Conservation (phyloP, 2,329 filamentous ascomycete species). For the Aspergillus viridinutans region DNA sequence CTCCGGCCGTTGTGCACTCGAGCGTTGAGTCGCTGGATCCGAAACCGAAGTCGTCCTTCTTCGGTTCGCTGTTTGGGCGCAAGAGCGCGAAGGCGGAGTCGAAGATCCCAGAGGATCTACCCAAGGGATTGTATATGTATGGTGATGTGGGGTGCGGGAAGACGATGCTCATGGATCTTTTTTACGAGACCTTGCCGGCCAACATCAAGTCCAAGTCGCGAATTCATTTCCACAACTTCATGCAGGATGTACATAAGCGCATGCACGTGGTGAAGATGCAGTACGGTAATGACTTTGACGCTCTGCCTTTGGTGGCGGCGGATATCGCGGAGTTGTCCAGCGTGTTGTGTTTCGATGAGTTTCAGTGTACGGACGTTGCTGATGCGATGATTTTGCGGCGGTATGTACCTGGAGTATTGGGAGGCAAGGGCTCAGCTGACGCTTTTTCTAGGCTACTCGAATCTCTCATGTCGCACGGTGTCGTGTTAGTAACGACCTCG, state of each 20-base stretch:
- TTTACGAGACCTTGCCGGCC: conserved; percentile 83
- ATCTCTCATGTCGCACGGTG: conserved; percentile 90
- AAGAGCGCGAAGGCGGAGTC: conserved; percentile 26
- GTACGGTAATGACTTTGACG: conserved; percentile 85
- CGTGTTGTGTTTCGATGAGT: conserved; percentile 96
- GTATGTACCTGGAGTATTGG: conserved; percentile 33
- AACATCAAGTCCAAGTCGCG: conserved; percentile 79
- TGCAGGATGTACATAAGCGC: conserved; percentile 93
- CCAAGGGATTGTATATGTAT: conserved; percentile 88
- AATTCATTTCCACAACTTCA: conserved; percentile 99
- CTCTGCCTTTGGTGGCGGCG: conserved; percentile 87
- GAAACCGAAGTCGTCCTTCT: conserved; percentile 49
- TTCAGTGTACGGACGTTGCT: conserved; percentile 96
- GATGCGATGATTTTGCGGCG: conserved; percentile 95
- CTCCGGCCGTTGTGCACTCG: conserved; percentile 72
- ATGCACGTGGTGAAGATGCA: conserved; percentile 86
- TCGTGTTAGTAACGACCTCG: conserved; percentile 90
- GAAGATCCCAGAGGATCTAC: conserved; percentile 66
- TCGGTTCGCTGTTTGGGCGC: conserved; percentile 45
- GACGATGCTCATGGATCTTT: conserved; percentile 99
- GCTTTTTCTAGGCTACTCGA: conserved; percentile 64
- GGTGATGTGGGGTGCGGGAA: conserved; percentile 97
- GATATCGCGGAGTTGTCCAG: conserved; percentile 81
- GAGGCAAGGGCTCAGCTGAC: conserved; percentile 19
- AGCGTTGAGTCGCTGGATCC: conserved; percentile 65